Evolutionary conservation across 768 basidiomycete species (phyloP), one percentile per base, ranked within the genome.

Genomic region (Suillus subaureus): DNA sequence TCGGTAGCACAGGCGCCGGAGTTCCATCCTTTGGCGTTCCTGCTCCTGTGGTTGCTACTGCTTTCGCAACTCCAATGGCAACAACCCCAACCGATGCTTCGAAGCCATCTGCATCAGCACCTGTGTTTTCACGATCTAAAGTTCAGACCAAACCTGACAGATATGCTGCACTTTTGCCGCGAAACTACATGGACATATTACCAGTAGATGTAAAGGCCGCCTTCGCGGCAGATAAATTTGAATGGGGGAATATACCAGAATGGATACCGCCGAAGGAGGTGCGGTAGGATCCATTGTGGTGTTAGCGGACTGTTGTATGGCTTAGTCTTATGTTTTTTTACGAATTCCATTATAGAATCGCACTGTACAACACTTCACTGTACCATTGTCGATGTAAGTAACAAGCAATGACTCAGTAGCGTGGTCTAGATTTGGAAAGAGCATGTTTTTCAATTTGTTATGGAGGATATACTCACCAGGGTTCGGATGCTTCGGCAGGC

Each of bases 201-300:
- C 89, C 92, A 2, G 71, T 78, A 57, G 71, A 70, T 6, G 84
- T 80, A 61, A 73, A 80, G 70, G 82, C 83, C 7, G 87, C 87
- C 47, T 92, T 92, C 70, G 71, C 78, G 67, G 76, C 76, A 23
- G 77, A 79, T 62, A 85, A 77, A 75, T 93, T 93, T 70, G 87
- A 86, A 70, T 90, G 85, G 82, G 86, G 88, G 73, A 83, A 83
- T 66, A 81, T 93, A 56, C 91, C 91, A 1, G 90, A 91, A 65
- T 92, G 87, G 87, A 79, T 89, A 64, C 92, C 91, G 45, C 92
- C 90, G 11, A 69, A 84, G 62, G 85, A 87, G 70, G 71, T 88
- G 65, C 79, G 88, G 64, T 88, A 79, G 77, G 51, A 15, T 26
- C 47, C 11, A 9, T 35, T 39, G 28, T 26, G 3, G 28, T 21